A percentile compares a stretch with the other conserved stretches of the same genome.
Evolutionary conservation across 2,329 filamentous ascomycete species (phyloP).

Genomic region (Colletotrichum sansevieriae): DNA sequence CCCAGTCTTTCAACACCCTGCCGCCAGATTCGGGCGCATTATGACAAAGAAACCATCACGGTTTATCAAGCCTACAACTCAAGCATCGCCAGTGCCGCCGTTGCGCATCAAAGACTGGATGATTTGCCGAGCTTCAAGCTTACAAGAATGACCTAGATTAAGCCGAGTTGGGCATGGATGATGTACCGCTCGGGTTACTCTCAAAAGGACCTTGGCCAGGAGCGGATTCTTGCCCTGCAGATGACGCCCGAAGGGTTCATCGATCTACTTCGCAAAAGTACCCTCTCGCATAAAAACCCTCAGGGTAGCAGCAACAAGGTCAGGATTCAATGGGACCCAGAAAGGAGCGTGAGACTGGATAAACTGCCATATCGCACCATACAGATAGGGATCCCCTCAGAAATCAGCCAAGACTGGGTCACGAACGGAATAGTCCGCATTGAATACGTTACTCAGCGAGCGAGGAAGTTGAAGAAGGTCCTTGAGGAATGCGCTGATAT

Average conservation of each 20-base stretch:
- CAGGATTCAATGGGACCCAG: constrained; percentile 75
- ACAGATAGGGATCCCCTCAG: constrained; percentile 70
- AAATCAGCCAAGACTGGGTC: constrained; percentile 60
- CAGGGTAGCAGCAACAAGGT: constrained; percentile 50
- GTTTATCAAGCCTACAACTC: constrained; percentile 73
- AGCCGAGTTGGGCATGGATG: constrained; percentile 74
- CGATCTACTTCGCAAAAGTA: constrained; percentile 56
- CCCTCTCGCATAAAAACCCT: constrained; percentile 46
- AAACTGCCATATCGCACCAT: constrained; percentile 67
- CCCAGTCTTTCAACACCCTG: neutral
- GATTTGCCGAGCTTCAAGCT: constrained; percentile 65
- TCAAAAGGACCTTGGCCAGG: constrained; percentile 67
- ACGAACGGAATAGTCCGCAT: constrained; percentile 66
- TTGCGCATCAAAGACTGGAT: constrained; percentile 63
- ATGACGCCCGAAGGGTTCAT: constrained; percentile 66
- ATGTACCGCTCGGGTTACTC: constrained; percentile 73
- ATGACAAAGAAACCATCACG: constrained; percentile 65
- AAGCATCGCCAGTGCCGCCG: constrained; percentile 65
- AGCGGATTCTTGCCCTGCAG: constrained; percentile 68
- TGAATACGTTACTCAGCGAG: constrained; percentile 69
- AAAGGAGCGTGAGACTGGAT: constrained; percentile 61
- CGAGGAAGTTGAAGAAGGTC: constrained; percentile 60
- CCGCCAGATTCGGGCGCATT: constrained; percentile 66
- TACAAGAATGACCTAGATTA: constrained; percentile 75
- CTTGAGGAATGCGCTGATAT: constrained; percentile 57